Conservation (phyloP, 148 eudicot genomes). For the Tetragonia tetragonoides region DNA sequence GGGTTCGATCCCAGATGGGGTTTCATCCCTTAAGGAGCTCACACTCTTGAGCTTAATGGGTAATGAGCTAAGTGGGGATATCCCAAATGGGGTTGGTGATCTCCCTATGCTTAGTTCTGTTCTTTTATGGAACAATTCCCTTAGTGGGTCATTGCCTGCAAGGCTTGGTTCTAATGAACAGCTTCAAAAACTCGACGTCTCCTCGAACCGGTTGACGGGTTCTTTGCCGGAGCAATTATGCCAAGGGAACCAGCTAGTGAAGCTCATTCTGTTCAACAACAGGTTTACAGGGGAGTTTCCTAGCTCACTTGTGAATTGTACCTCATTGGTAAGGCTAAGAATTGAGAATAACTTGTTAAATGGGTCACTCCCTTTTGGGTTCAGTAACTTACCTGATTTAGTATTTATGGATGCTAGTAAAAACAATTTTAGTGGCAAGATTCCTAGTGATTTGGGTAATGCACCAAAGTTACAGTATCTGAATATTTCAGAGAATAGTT, state of each 20-base stretch:
- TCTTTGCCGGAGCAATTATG: conserved; percentile 63
- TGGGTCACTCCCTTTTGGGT: conserved; percentile 67
- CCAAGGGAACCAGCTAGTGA: conserved; percentile 49
- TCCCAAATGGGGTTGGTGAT: conserved; percentile 65
- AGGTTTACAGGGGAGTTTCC: conserved; percentile 53
- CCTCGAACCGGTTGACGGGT: conserved; percentile 67
- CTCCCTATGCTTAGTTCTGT: conserved; percentile 50
- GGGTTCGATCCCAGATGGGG: conserved; percentile 56
- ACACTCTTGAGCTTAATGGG: conserved; percentile 41
- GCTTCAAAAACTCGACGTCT: conserved; percentile 65
- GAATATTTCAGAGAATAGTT: conserved; percentile 55
- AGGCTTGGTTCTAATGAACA: conserved; percentile 58
- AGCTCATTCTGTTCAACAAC: conserved; percentile 67
- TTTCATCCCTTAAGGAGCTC: conserved; percentile 49
- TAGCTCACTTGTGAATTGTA: conserved; percentile 59
- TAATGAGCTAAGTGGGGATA: conserved; percentile 59
- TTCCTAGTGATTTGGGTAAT: conserved; percentile 66
- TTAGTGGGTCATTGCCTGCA: conserved; percentile 63
- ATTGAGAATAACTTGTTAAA: conserved; percentile 57
- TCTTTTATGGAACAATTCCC: conserved; percentile 71
- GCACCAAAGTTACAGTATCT: conserved; percentile 49
- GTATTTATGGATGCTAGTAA: conserved; percentile 60
- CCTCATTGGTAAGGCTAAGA: conserved; percentile 55
- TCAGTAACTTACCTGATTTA: conserved; percentile 60
- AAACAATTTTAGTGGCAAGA: conserved; percentile 58